These are phyloP conservation scores for Austropuccinia psidii DNA, from an alignment of 1,284 basidiomycete species.

Conservation along the genomic window DNA sequence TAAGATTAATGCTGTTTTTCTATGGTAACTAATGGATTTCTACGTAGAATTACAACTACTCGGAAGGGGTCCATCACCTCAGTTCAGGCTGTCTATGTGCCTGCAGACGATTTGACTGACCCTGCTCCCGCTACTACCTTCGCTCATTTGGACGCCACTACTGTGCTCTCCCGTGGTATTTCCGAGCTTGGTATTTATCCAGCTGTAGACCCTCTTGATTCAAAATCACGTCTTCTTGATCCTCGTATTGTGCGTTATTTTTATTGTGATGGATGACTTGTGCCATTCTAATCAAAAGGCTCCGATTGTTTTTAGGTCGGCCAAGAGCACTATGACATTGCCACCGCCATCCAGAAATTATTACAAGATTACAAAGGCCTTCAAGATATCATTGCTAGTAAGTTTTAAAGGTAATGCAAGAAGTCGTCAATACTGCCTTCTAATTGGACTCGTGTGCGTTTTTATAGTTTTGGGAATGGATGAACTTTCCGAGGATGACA, in stretches of 20 bases:
- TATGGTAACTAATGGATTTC: background rate
- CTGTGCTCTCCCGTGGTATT: constrained; percentile 96
- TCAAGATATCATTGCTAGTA: constrained; percentile 61
- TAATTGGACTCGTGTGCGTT: background rate
- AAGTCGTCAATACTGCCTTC: background rate
- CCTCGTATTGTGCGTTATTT: constrained; percentile 66
- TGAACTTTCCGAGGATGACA: constrained; percentile 99
- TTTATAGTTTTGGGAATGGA: constrained; percentile 99
- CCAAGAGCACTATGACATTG: constrained; percentile 86
- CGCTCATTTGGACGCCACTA: constrained; percentile 99
- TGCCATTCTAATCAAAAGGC: background rate
- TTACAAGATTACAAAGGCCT: constrained; percentile 99
- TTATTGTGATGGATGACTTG: background rate
- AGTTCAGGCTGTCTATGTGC: constrained; percentile 98
- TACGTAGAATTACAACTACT: constrained; percentile 89
- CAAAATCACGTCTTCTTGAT: constrained; percentile 98
- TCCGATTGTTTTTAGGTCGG: constrained; percentile 50
- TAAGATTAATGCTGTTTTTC: no score
- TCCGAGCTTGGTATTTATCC: constrained; percentile 99
- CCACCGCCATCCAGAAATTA: constrained; percentile 93
- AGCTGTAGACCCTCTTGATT: constrained; percentile 97
- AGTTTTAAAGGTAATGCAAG: no score
- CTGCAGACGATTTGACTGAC: constrained; percentile 99
- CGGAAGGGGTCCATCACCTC: constrained; percentile 99
- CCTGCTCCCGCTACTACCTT: constrained; percentile 98